Percentiles rank a stretch among this genome's conserved stretches.
phyloP scores from a whole-genome alignment of 2,329 filamentous ascomycete species.

The Chrysoporthe austroafricana region DNA sequence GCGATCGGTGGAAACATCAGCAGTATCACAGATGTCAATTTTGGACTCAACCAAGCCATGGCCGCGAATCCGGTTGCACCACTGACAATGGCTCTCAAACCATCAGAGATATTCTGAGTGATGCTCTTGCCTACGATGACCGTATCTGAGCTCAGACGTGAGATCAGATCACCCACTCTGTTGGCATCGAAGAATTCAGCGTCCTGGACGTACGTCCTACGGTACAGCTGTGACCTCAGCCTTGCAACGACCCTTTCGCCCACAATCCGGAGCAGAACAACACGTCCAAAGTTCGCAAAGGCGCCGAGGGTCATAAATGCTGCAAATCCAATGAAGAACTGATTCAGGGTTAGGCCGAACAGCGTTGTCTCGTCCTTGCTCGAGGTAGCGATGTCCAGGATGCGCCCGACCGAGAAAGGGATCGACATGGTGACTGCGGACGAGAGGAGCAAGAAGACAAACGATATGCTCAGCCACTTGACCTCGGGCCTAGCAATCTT shows the following conservation, averaged over 20 bases:
- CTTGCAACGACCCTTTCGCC: conserved; percentile 93
- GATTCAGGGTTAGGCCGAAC: conserved; percentile 81
- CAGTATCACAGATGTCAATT: conserved; percentile 84
- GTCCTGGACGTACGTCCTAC: conserved; percentile 93
- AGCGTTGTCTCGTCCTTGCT: conserved; percentile 69
- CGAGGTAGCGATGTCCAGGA: conserved; percentile 88
- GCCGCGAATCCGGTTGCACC: conserved; percentile 86
- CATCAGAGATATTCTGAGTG: conserved; percentile 95
- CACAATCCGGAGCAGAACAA: conserved; percentile 90
- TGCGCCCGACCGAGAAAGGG: conserved; percentile 94
- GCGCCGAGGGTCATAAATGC: conserved; percentile 81
- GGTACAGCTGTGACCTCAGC: conserved; percentile 86
- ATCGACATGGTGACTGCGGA: conserved; percentile 95
- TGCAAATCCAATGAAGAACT: conserved; percentile 85
- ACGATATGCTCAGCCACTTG: conserved; percentile 76
- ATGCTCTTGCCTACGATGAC: conserved; percentile 99
- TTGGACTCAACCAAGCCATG: conserved; percentile 95
- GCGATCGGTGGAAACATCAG: conserved; percentile 91
- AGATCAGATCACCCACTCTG: conserved; percentile 93
- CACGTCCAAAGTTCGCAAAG: conserved; percentile 88
- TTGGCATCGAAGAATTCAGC: conserved; percentile 99
- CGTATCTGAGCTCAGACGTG: conserved; percentile 91
- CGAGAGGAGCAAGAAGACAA: conserved; percentile 83
- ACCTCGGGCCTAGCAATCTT: conserved; percentile 88
- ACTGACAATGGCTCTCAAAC: conserved; percentile 87